Evolutionary conservation across 495 filamentous ascomycete genomes (phyloP), one percentile per base, ranked within the genome.

Genomic region (Aspergillus nanangensis): DNA sequence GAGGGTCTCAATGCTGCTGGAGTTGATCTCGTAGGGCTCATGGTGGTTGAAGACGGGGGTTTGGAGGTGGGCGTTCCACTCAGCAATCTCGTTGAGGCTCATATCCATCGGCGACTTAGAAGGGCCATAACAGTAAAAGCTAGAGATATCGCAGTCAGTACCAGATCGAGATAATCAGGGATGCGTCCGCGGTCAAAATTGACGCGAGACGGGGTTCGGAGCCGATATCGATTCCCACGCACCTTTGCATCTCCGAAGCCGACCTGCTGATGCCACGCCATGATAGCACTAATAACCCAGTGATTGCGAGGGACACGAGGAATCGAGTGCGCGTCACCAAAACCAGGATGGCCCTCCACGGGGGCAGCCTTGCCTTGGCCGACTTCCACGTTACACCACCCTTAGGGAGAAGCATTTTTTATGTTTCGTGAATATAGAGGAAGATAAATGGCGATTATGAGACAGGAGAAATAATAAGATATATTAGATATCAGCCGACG

Each of bases 91-190:
- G 56, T 95, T 95, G 19, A 84, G 69, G 24, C 82, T 79, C 87
- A 98, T 96, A 32, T 91, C 81, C 84, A 94, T 94, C 38, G 93
- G 93, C 10, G 93, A 76, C 71, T 91, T 95, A 9, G 86, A 77
- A 8, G 93, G 91, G 10, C 93, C 93, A 76, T 87, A 98, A 74
- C 93, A 98, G 70, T 95, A 95, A 66, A 95, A 97, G 66, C 94
- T 96, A 62, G 36, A 45, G 3, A 3, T n/a, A n/a, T n/a, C n/a
- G n/a, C n/a, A n/a, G n/a, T n/a, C n/a, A n/a, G n/a, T n/a, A n/a
- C n/a, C n/a, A n/a, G n/a, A n/a, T n/a, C n/a, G n/a, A n/a, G n/a
- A n/a, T n/a, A n/a, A n/a, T n/a, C n/a, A n/a, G n/a, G n/a, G n/a
- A n/a, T n/a, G n/a, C n/a, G 22, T n/a, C 11, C 35, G 13, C 55